These are phyloP conservation scores for Arachnopeziza araneosa DNA, from an alignment of 2,329 filamentous ascomycete genomes.

Conservation along the genomic window DNA sequence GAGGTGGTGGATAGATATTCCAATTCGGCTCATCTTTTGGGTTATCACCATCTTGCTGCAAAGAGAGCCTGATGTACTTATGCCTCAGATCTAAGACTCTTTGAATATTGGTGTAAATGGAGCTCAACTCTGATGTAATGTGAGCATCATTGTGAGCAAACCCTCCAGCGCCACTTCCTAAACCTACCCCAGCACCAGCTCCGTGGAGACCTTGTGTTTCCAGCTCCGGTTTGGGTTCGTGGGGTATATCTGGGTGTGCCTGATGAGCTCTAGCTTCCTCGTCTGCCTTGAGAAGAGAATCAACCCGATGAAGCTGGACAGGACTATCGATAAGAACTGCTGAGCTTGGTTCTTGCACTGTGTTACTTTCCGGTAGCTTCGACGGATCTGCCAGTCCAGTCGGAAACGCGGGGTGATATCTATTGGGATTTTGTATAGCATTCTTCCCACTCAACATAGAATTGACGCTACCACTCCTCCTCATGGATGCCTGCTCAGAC, in stretches of 20 bases:
- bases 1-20: slow-evolving; percentile 86
- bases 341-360: slow-evolving; percentile 26
- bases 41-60: slow-evolving; percentile 78
- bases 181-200: slow-evolving; percentile 51
- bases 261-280: slow-evolving; percentile 36
- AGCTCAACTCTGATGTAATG: slow-evolving; percentile 75
- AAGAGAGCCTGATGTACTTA: slow-evolving; percentile 81
- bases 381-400: slow-evolving; percentile 25
- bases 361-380: slow-evolving; percentile 28
- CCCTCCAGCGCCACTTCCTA: slow-evolving; percentile 55
- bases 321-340: slow-evolving; percentile 9
- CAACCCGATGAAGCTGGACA: slow-evolving; percentile 14
- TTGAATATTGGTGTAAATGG: slow-evolving; percentile 87
- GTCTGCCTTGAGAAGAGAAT: slow-evolving; percentile 25
- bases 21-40: slow-evolving; percentile 79
- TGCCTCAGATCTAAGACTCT: slow-evolving; percentile 81
- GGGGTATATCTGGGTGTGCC: slow-evolving; percentile 44
- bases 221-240: slow-evolving; percentile 50
- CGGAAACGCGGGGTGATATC: slow-evolving; percentile 24
- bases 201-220: slow-evolving; percentile 50
- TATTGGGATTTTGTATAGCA: slow-evolving; percentile 14
- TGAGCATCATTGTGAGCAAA: slow-evolving; percentile 69
- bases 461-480: slow-evolving; percentile 25
- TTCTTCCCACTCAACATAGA: slow-evolving; percentile 25
- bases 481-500: slow-evolving; percentile 17